Base-by-base conservation (phyloP, 148 eudicot genomes). In the Heliamphora exappendiculata region DNA sequence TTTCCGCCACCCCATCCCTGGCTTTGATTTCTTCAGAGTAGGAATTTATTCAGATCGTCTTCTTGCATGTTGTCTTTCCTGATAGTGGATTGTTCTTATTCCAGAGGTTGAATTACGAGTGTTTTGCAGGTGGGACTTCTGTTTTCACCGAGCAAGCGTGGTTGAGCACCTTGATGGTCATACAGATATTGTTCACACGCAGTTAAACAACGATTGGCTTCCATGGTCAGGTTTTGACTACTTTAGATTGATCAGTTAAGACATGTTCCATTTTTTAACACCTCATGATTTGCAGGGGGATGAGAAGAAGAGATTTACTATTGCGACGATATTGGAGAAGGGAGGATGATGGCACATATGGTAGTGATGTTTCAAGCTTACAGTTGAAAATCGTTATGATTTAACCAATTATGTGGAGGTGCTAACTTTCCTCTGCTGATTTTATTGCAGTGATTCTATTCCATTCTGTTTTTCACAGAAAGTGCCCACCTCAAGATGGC, bases 101-200 rank as follows among this genome's bases (percentile, higher is more conserved):
- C 33, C 34, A 54, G 63, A 67, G 28, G 12, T 45, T 45, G 71
- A 65, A 70, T 4, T 39, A 54, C 60, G 11, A 7, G 47, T 59
- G 17, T 24, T 64, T 36, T 83, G 85, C 88, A 91, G 97, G 85
- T 89, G 93, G 93, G 97, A 91, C 84, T 91, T 88, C 78, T 89
- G 90, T 68, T 87, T 84, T 76, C 69, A 83, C 51, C 74, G 79
- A 71, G 93, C 92, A 53, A 78, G 84, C 54, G 88, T 89, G 55
- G 84, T 91, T 70, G 97, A 91, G 82, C 90, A 84, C 36, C 87
- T 89, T 73, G 91, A 91, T 82, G 91, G 93, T 64, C 97, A 89
- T 65, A 91, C 93, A 16, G 93, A 91, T 75, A 91, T 91, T 55
- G 74, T 91, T 63, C 89, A 91, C 79, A 78, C 78, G 80, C 85